phyloP scores from a whole-genome alignment of 2,329 filamentous ascomycete species.

The Fusarium sp. region DNA sequence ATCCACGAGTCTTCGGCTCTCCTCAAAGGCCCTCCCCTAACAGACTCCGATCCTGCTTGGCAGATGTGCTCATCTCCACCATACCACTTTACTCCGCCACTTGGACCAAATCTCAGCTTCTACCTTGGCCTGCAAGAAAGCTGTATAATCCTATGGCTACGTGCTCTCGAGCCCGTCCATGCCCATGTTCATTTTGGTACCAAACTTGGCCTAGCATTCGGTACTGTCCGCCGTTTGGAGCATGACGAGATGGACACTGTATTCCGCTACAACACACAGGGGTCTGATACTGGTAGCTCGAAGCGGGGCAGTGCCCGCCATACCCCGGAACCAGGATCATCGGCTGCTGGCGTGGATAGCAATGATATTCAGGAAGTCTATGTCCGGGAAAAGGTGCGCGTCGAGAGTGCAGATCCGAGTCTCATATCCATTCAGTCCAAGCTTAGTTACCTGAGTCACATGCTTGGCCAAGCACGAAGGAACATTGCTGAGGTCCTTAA shows the following conservation, averaged over 20 bases:
- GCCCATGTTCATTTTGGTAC: conserved; percentile 70
- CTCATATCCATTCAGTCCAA: conserved; percentile 87
- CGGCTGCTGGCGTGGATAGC: conserved; percentile 30
- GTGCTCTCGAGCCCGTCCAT: conserved; percentile 75
- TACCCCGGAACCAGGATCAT: conserved; percentile 39
- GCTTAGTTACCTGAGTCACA: conserved; percentile 79
- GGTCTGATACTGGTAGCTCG: conserved; percentile 45
- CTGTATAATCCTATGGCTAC: conserved; percentile 74
- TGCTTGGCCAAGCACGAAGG: conserved; percentile 73
- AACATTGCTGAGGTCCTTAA: conserved; percentile 85
- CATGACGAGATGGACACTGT: conserved; percentile 84
- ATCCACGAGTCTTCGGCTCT: conserved; percentile 63
- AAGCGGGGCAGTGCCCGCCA: conserved; percentile 42
- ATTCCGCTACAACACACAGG: conserved; percentile 69
- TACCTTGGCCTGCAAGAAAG: conserved; percentile 77
- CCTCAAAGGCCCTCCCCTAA: conserved; percentile 64
- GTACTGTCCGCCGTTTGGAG: conserved; percentile 70
- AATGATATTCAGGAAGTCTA: conserved; percentile 70
- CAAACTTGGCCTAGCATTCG: conserved; percentile 77
- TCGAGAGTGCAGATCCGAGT: conserved; percentile 90
- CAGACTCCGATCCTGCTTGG: conserved; percentile 57
- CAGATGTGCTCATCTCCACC: conserved; percentile 57
- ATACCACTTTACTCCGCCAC: conserved; percentile 56
- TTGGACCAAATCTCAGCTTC: conserved; percentile 76
- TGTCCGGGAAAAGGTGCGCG: conserved; percentile 88